Percentiles rank a stretch among this genome's conserved stretches.
phyloP scores from a whole-genome alignment of 164 flowering plant genomes.

The Dillenia suffruticosa region DNA sequence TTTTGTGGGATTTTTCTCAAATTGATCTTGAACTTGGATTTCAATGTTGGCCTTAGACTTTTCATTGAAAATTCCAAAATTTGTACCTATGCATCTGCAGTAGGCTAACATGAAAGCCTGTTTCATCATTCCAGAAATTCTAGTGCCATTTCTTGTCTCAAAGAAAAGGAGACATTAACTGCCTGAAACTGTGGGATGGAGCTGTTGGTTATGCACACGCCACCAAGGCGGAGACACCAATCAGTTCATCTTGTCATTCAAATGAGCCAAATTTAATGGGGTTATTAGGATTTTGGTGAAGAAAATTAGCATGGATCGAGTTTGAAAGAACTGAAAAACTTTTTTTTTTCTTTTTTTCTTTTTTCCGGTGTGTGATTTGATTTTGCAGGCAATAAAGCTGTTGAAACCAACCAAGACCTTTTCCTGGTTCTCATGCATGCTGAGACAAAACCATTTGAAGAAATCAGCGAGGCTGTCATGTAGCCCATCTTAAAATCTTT shows the following conservation, averaged over 20 bases:
- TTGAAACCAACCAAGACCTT: constrained; percentile 68
- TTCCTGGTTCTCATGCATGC: constrained; percentile 80
- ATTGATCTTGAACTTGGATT: too few species aligned
- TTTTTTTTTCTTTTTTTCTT: constrained; percentile 3
- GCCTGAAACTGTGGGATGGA: constrained; percentile 22
- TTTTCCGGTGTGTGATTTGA: constrained; percentile 18
- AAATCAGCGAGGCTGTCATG: constrained; percentile 86
- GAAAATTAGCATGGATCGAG: constrained; percentile 12
- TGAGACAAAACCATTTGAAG: constrained; percentile 90
- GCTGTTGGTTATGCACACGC: constrained; percentile 19
- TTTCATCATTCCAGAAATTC: neutral
- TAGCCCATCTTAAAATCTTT: constrained; percentile 3
- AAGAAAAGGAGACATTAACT: constrained; percentile 6
- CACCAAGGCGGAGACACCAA: constrained; percentile 17
- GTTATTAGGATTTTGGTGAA: constrained; percentile 15
- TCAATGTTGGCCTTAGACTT: too few species aligned
- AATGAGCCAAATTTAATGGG: constrained; percentile 19
- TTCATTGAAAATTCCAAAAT: too few species aligned
- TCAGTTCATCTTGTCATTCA: constrained; percentile 9
- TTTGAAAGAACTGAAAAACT: constrained; percentile 28
- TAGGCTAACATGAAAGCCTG: neutral
- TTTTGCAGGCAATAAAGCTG: constrained; percentile 79
- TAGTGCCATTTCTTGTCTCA: constrained; percentile 3
- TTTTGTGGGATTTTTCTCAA: too few species aligned
- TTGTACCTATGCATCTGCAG: constrained; percentile 12